Evolutionary conservation across 108 stramenopile genomes (phyloP), one percentile per base, ranked within the genome.

Genomic region (Epithemia pelagica): DNA sequence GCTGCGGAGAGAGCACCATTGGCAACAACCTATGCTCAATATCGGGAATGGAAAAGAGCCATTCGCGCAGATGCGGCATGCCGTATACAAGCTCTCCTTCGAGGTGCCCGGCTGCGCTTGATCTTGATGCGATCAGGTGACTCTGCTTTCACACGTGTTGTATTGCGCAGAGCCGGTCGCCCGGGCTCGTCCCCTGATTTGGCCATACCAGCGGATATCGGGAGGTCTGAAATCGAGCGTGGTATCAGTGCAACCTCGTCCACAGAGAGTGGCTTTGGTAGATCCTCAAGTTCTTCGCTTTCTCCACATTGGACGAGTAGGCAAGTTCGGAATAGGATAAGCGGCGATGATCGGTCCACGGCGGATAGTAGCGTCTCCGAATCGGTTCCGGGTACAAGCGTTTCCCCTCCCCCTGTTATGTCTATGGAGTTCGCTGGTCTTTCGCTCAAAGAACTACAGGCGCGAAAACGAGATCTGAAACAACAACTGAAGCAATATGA

Each of bases 401-500:
- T 27, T 7, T 5, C 56, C 7, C 18, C 20, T 26, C 62, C 71
- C 1, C 59, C 56, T 32, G 62, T 31, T 52, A 58, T 67, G 25
- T 52, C 52, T 1, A n/a, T n/a, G 8, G 56, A 58, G 21, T 66
- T 74, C 21, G 51, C 55, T 37, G 64, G 68, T n/a, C 57, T 91
- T 67, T 83, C 88, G 5, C 70, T 91, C 26, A 66, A 81, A 18
- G 89, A 92, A 52, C 70, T 95, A 22, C 82, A 82, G 67, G 75
- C 77, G 24, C 78, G 78, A 28, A 95, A 95, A 68, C 78, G 95
- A 29, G 85, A 85, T 20, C 30, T 95, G 59, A 95, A 95, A 66
- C 82, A 85, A 53, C 87, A 91, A 60, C 78, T 95, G n/a, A 90
- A 90, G 65, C 76, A 87, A 60, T 98, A 95, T 70, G 97, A 98